Percentiles rank a stretch among this genome's conserved stretches.
These are phyloP conservation scores for Neopestalotiopsis sp. DNA, from an alignment of 2,329 filamentous ascomycete species.

Conservation along the genomic window DNA sequence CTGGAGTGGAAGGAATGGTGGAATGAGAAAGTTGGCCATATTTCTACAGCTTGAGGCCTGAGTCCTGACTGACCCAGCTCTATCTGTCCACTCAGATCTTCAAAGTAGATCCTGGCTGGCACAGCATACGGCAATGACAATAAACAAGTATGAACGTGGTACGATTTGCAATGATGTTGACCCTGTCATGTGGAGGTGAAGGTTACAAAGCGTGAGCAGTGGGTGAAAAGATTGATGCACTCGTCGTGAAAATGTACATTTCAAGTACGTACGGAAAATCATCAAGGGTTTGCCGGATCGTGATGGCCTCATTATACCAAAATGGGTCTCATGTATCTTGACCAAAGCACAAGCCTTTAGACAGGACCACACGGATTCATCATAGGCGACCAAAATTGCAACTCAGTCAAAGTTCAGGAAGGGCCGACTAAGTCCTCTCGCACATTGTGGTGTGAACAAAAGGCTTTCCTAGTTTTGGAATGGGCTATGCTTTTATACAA, in stretches of 20 bases:
- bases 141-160: too few species aligned
- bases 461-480: too few species aligned
- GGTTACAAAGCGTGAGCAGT: background rate
- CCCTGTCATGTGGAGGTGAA: too few species aligned
- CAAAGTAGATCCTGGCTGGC: too few species aligned
- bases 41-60: background rate
- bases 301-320: background rate
- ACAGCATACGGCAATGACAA: too few species aligned
- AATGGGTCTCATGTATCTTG: background rate
- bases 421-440: background rate
- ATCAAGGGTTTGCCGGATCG: background rate
- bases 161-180: too few species aligned
- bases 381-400: background rate
- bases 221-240: background rate
- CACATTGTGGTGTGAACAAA: too few species aligned
- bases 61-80: background rate
- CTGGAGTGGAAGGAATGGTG: conserved; percentile 83
- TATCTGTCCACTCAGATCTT: too few species aligned
- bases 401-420: background rate
- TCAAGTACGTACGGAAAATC: too few species aligned
- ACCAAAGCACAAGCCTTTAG: background rate
- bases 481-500: too few species aligned
- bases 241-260: background rate
- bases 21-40: conserved; percentile 55
- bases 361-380: background rate